Base-by-base conservation (phyloP, 2,329 filamentous ascomycete species). In the Dothiorella sarmentorum region DNA sequence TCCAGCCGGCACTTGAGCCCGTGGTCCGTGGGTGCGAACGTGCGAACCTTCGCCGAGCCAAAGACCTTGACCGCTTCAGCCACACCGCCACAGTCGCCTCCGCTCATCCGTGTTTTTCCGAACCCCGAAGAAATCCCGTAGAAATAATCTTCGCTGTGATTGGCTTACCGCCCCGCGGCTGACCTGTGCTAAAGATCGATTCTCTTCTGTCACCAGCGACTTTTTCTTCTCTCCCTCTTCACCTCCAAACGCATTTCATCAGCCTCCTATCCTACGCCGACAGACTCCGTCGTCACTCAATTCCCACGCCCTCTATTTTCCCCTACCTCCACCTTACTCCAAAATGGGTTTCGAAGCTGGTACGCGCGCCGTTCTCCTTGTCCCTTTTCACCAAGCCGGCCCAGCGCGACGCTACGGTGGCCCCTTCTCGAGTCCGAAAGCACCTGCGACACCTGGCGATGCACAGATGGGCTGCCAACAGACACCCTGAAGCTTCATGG, bases 321-420 rank as follows among this genome's bases (percentile, higher is more conserved):
- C 26, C 60, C 63, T 63, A 56, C 49, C 24, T 40, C 17, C 31
- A 53, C 49, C 33, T 53, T 22, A 20, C 27, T 18, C 65, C 70
- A 73, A 61, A 69, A 75, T 75, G 72, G 71, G 71, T 68, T 71
- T 71, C 69, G 70, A 71, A 65, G 57, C 64, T 53, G 72, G 72
- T 75, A 73, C 59, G 72, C 40, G 40, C 40, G 26, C 27, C 17
- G 18, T 7, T 29, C 40, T 57, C 55, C 55, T 22, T 72, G 66
- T 31, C 59, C 58, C 60, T 55, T 61, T 40, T 53, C 47, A 61
- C 61, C 64, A 63, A 37, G n/a, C 9, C 10, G 7, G 24, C 49
- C 15, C 49, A n/a, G 40, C 49, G 35, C 49, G 35, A 53, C 49
- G 20, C 49, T 27, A 53, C 35, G 49, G 35, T 40, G 49, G 35